Conservation (phyloP, 164 flowering plant genomes). For the Stephania japonica region DNA sequence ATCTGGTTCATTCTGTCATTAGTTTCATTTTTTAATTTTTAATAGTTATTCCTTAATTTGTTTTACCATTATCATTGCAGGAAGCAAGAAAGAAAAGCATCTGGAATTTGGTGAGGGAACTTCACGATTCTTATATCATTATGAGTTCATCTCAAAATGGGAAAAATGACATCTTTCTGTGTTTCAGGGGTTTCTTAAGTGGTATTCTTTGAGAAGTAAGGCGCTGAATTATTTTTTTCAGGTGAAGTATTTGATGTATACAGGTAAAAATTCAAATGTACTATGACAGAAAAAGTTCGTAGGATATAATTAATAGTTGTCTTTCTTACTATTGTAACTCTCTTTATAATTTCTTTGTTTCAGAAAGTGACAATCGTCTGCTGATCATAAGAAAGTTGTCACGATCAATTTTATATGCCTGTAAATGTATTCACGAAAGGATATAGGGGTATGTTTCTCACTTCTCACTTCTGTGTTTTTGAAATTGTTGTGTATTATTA, state of each 20-base stretch:
- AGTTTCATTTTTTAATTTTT: background rate
- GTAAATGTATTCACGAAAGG: background rate
- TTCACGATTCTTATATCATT: background rate
- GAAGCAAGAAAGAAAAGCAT: conserved; percentile 33
- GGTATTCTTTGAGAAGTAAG: conserved; percentile 30
- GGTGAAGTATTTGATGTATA: background rate
- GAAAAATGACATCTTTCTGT: conserved; percentile 5
- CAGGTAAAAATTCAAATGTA: background rate
- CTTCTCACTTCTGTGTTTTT: background rate
- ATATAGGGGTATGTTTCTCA: background rate
- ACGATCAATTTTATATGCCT: background rate
- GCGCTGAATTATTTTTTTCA: background rate
- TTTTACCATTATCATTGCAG: conserved; percentile 28
- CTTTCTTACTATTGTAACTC: background rate
- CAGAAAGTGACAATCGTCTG: background rate
- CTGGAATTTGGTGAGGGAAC: conserved; percentile 61
- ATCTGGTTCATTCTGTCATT: background rate
- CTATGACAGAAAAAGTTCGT: background rate
- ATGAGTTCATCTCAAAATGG: background rate
- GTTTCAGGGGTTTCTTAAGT: conserved; percentile 63
- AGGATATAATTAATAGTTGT: too few relatives aligned
- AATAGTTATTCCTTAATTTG: too few relatives aligned
- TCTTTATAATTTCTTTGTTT: too few relatives aligned
- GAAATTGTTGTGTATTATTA: background rate
- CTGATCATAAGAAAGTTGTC: background rate